Evolutionary conservation across 1,284 basidiomycete genomes (phyloP), one percentile per base, ranked within the genome.

Genomic region (Heimioporus punctisporus): DNA sequence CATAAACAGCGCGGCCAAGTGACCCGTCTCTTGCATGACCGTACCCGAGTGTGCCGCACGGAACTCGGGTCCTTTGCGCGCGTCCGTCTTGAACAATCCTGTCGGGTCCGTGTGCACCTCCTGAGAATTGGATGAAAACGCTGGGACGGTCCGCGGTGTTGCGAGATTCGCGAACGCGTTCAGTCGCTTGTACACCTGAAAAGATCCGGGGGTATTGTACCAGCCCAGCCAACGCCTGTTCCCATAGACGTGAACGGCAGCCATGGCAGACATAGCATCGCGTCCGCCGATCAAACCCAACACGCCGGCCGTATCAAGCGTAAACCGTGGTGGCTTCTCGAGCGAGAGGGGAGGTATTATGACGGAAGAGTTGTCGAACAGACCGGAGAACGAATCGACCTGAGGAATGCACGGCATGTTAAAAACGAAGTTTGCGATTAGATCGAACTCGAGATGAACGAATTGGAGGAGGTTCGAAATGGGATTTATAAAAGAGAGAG

Each of bases 141-240:
- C 57, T 1, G 60, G 51, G 39, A 56, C 58, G 5, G 15, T 17
- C 44, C 26, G 23, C 50, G 46, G 47, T 27, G 61, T 39, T 6
- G 48, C 41, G 6, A 59, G 61, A 14, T 53, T 57, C 1, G 62
- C 58, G 17, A 71, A 56, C 24, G 51, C 40, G 27, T 51, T 55
- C 28, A 65, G 55, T 11, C 56, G 57, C 47, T 60, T 61, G 43
- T 59, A 64, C 5, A 69, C 48, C 2, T 55, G 55, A 45, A 68
- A 64, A 12, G 60, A 57, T 2, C 68, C 68, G 7, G 68, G 66
- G n/a, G 55, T 59, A 25, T 70, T 70, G 45, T 71, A 66, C 65
- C 64, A 70, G 24, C 68, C 68, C 11, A 68, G 30, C 59, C 58
- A 70, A n/a, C 56, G 58, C 15, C 58, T 61, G 17, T 54, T 52